Base-by-base conservation (phyloP, 106 monocot genomes). In the Dioscorea alata region DNA sequence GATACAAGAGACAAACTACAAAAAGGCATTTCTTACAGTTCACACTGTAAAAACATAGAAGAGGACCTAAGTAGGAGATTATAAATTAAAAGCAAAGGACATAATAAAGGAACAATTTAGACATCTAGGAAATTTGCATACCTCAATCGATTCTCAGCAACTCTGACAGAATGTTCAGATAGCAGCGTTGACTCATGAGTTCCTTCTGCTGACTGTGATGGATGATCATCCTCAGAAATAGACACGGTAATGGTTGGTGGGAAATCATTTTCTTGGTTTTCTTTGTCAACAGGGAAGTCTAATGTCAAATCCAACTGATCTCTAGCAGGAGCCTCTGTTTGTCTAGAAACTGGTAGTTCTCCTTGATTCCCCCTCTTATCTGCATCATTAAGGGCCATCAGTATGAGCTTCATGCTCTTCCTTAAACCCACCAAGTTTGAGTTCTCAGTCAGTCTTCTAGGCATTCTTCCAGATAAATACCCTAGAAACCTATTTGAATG, bases 91-190 rank as follows among this genome's bases (percentile, higher is more conserved):
- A 42, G 42, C 10, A 6, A 42, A 8, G 10, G 42, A 42, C 10
- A 3, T 8, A 5, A 42, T 6, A 42, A 3, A 42, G 42, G 4
- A 42, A 10, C 5, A 28, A 28, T 1, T 28, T 42, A 42, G 42
- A 42, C 0, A 6, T 10, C 42, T 42, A 6, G 10, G 10, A 42
- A 42, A 60, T 59, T 48, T 49, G 23, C 60, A 33, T 75, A 90
- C 90, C 90, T 78, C 81, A 86, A 76, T 66, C 86, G 74, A 56
- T 78, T 81, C 65, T 90, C 83, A 73, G 80, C 77, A 57, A 73
- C 61, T 63, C 64, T 72, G 52, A 52, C 75, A 63, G 79, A 82
- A 73, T 72, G 74, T 68, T 69, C 71, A 14, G 54, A 25, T 12
- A 75, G 67, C 28, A 80, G 42, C 65, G 48, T 56, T 51, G 34